Evolutionary conservation across 768 basidiomycete genomes (phyloP).

Genomic region (Coprinopsis strossmayeri): DNA sequence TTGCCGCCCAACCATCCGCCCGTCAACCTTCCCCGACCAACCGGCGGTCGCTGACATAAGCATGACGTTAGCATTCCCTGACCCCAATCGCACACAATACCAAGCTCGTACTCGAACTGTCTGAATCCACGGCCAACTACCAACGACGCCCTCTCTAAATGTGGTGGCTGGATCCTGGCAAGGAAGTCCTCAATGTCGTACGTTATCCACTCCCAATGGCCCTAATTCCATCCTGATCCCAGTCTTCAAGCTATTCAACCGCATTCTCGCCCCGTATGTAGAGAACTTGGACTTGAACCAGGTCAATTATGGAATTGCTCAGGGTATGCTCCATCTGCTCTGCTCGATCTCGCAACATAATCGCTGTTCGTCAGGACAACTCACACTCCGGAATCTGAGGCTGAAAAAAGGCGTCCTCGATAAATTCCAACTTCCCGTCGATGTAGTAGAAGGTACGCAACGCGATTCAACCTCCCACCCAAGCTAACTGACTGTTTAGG

Average conservation of each 20-base stretch:
- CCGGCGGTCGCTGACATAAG: background rate
- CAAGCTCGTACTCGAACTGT: background rate
- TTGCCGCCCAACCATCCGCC: no score
- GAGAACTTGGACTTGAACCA: conserved; percentile 94
- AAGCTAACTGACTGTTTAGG: no score
- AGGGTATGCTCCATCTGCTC: conserved; percentile 42
- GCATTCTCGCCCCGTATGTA: conserved; percentile 90
- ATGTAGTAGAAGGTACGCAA: conserved; percentile 79
- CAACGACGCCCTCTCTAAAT: conserved; percentile 25
- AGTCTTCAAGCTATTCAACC: conserved; percentile 66
- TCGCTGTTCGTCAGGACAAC: conserved; percentile 43
- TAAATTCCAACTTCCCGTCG: conserved; percentile 91
- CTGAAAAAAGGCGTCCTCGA: conserved; percentile 93
- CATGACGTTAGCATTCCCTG: background rate
- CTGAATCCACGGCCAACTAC: no score
- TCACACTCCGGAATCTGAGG: conserved; percentile 73
- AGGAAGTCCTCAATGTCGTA: conserved; percentile 77
- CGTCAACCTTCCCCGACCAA: no score
- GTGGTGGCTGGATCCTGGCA: conserved; percentile 88
- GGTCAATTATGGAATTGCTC: conserved; percentile 88
- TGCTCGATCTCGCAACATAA: conserved; percentile 1
- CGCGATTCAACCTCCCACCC: no score
- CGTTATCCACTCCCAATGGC: conserved; percentile 18
- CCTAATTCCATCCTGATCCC: background rate
- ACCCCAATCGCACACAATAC: no score